Conservation (phyloP, 1,284 basidiomycete species). For the Ustilago tritici region DNA sequence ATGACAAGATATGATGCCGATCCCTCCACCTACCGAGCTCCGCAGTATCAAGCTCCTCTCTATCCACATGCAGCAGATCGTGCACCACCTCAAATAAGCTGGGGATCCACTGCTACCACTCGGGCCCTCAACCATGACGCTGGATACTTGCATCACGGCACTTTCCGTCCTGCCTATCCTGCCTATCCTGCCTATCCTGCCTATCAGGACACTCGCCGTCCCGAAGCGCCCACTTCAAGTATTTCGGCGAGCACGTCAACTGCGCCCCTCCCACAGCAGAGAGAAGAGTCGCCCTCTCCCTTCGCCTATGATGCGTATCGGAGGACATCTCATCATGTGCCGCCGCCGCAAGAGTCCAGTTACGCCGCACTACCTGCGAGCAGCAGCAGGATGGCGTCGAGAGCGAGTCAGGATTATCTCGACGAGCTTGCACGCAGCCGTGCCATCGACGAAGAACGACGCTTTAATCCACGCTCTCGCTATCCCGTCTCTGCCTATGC, state of each 20-base stretch:
- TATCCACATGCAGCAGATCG: constrained; percentile 10
- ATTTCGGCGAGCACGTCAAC: background rate
- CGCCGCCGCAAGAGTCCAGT: background rate
- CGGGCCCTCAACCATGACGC: constrained; percentile 6
- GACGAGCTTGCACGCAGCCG: constrained; percentile 18
- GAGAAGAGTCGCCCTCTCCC: constrained; percentile 38
- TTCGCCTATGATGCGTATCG: constrained; percentile 43
- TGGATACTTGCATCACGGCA: constrained; percentile 1
- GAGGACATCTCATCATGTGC: constrained; percentile 15
- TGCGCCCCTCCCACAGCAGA: background rate
- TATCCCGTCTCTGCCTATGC: constrained; percentile 1
- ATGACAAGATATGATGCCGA: background rate
- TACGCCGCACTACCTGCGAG: background rate
- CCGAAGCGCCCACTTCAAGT: background rate
- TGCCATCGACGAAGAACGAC: constrained; percentile 12
- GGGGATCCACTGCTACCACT: constrained; percentile 12
- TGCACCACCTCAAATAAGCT: constrained; percentile 2
- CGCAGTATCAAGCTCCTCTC: background rate
- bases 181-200: constrained; percentile 2
- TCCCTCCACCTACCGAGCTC: background rate
- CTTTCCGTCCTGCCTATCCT: constrained; percentile 4
- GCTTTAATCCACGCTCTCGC: background rate
- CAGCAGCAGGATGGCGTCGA: background rate
- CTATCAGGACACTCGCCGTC: constrained; percentile 1
- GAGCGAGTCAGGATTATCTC: constrained; percentile 19